Conservation (phyloP, 2,329 filamentous ascomycete genomes). For the Alternaria metachromatica region DNA sequence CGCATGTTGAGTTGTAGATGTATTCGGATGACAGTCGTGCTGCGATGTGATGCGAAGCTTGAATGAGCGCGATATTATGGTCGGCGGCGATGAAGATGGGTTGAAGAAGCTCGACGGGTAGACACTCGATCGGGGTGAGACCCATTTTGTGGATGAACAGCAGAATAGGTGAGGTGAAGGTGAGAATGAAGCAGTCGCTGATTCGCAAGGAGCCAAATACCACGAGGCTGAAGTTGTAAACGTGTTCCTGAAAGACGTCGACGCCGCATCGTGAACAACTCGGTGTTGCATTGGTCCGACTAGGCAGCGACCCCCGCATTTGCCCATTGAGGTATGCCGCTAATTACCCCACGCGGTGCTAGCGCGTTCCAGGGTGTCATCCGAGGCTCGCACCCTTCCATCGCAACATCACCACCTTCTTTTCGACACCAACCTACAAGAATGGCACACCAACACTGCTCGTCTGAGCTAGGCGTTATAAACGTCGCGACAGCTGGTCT, state of each 20-base stretch:
- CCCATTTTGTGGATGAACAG: conserved; percentile 11
- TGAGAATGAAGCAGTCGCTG: neutral
- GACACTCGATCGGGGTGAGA: conserved; percentile 48
- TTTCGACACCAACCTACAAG: neutral
- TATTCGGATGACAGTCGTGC: conserved; percentile 33
- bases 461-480: neutral
- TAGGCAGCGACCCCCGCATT: neutral
- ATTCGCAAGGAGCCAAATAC: neutral
- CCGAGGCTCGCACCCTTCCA: neutral
- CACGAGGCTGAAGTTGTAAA: neutral
- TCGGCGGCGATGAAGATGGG: conserved; percentile 57
- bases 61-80: conserved; percentile 52
- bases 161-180: neutral
- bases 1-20: conserved; percentile 33
- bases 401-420: neutral
- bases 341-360: conserved; percentile 1
- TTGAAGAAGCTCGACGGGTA: conserved; percentile 61
- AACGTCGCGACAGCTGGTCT: accelerated
- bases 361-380: neutral
- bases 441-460: neutral
- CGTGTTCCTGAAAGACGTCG: neutral
- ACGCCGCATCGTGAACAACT: neutral
- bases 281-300: conserved; percentile 1
- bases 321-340: neutral
- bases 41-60: conserved; percentile 50